Conservation (phyloP, 306 rosid species). For the Cicer chorassanicum region DNA sequence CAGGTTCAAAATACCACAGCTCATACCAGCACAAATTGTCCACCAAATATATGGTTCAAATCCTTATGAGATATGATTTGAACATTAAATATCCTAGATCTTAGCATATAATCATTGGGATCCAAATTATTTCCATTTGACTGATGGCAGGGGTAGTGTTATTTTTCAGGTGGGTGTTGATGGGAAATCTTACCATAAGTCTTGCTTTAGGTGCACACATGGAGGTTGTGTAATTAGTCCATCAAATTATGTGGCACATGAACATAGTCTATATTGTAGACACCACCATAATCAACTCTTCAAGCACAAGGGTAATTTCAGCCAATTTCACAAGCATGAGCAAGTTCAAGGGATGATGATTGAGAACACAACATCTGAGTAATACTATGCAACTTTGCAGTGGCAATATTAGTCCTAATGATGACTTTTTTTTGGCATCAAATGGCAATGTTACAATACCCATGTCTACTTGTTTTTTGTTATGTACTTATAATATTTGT, state of each 20-base stretch:
- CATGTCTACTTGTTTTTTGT: constrained; percentile 26
- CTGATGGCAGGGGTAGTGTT: neutral
- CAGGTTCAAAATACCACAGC: neutral
- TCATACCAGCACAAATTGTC: neutral
- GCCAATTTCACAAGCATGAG: constrained; percentile 69
- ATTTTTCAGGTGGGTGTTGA: constrained; percentile 78
- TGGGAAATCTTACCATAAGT: constrained; percentile 77
- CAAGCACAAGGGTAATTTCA: constrained; percentile 91
- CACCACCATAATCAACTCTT: constrained; percentile 93
- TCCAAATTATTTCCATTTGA: constrained; percentile 11
- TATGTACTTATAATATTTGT: constrained; percentile 27
- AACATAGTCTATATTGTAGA: constrained; percentile 83
- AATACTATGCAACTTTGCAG: constrained; percentile 21
- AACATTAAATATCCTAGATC: constrained; percentile 21
- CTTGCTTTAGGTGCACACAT: constrained; percentile 85
- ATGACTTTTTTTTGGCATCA: constrained; percentile 29
- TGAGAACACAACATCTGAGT: constrained; percentile 52
- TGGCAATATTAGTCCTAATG: neutral
- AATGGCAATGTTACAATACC: constrained; percentile 43
- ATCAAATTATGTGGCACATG: constrained; percentile 90
- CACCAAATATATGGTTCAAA: neutral
- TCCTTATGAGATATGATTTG: neutral
- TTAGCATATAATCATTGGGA: constrained; percentile 4
- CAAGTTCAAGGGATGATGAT: constrained; percentile 43
- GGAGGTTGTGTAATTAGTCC: constrained; percentile 94